A percentile compares a stretch with the other conserved stretches of the same genome.
These are phyloP conservation scores for Bathelium albidoporum DNA, from an alignment of 495 filamentous ascomycete species.

Conservation along the genomic window DNA sequence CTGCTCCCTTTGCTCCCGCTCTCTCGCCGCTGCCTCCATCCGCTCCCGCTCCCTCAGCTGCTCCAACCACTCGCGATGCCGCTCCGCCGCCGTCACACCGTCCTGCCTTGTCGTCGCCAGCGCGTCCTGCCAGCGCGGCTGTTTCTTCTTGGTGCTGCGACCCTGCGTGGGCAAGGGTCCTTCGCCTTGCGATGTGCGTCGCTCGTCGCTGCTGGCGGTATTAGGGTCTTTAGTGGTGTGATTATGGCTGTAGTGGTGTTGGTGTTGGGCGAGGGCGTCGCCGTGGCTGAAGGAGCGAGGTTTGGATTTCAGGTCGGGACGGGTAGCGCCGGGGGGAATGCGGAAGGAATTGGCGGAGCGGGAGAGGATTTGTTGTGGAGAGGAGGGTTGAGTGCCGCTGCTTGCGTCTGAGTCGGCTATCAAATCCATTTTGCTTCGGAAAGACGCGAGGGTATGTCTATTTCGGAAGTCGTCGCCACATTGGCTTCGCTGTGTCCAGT, in stretches of 20 bases:
- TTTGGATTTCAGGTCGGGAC: background rate
- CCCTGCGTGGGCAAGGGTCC: background rate
- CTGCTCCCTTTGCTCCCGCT: background rate
- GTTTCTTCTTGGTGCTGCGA: background rate
- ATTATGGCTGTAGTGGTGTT: too few species aligned
- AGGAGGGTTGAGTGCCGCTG: background rate
- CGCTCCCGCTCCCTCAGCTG: conserved; percentile 1
- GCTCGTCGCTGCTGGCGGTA: background rate
- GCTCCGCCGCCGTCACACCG: background rate
- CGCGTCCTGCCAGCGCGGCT: background rate
- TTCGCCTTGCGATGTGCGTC: background rate
- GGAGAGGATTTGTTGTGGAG: background rate
- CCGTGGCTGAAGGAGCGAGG: background rate
- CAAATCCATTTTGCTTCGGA: background rate
- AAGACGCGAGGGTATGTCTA: background rate
- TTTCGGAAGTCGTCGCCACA: background rate
- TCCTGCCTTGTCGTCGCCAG: background rate
- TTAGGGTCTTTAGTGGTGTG: too few species aligned
- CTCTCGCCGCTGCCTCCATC: background rate
- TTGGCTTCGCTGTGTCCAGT: conserved; percentile 3
- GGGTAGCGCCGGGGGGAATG: background rate
- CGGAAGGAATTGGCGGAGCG: background rate
- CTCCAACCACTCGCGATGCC: background rate
- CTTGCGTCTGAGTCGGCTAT: background rate
- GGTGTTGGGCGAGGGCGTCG: background rate